These are phyloP conservation scores for Hyaloscypha hepaticicola DNA, from an alignment of 495 filamentous ascomycete genomes.

Conservation along the genomic window DNA sequence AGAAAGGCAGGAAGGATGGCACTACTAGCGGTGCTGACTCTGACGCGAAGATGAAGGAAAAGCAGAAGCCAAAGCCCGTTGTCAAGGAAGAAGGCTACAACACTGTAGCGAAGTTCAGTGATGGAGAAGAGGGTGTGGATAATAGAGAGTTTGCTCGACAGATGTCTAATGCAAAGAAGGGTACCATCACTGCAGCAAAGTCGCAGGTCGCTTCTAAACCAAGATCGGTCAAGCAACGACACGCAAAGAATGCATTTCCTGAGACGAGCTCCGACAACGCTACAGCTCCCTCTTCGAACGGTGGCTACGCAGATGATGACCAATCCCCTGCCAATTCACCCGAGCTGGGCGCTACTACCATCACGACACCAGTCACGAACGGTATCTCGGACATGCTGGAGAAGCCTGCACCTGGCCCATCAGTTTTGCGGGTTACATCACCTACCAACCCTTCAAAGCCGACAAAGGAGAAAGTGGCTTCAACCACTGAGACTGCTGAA, in stretches of 20 bases:
- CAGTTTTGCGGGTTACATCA: conserved; percentile 72
- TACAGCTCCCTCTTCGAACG: conserved; percentile 68
- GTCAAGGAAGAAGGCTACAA: background rate
- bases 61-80: conserved; percentile 9
- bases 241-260: conserved; percentile 40
- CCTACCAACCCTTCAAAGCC: conserved; percentile 56
- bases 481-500: conserved; percentile 54
- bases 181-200: conserved; percentile 52
- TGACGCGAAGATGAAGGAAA: conserved; percentile 11
- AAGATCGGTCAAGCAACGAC: conserved; percentile 56
- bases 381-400: conserved; percentile 90
- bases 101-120: conserved; percentile 32
- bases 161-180: conserved; percentile 62
- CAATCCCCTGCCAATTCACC: conserved; percentile 66
- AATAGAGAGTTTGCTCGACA: conserved; percentile 74
- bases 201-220: conserved; percentile 46
- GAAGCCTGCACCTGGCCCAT: conserved; percentile 62
- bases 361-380: conserved; percentile 40
- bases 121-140: conserved; percentile 57
- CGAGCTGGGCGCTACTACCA: conserved; percentile 48
- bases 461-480: conserved; percentile 62
- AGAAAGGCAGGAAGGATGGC: conserved; percentile 37
- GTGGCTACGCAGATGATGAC: conserved; percentile 80
- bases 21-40: conserved; percentile 7
- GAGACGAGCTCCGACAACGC: conserved; percentile 37